Percentiles rank a stretch among this genome's conserved stretches.
phyloP scores from a whole-genome alignment of 345 rosid genomes.

The Pistacia atlantica region DNA sequence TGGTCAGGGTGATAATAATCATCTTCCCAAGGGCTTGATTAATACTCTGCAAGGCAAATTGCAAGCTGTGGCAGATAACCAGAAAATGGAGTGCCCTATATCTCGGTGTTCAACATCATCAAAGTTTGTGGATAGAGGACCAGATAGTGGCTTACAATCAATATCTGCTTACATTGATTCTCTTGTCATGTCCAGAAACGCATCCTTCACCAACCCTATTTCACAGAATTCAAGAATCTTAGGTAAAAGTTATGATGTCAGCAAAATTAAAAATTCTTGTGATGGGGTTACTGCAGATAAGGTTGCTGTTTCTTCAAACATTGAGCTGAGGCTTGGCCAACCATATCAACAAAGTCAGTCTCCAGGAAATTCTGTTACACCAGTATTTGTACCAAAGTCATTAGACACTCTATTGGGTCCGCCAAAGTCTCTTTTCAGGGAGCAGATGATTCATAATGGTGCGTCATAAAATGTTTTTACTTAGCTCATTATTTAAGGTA shows the following conservation, averaged over 20 bases:
- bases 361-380: conserved; percentile 31
- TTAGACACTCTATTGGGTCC: conserved; percentile 22
- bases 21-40: conserved; percentile 28
- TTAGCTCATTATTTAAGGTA: conserved; percentile 10
- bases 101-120: conserved; percentile 32
- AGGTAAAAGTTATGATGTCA: conserved; percentile 17
- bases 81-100: conserved; percentile 17
- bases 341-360: conserved; percentile 41
- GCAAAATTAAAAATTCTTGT: conserved; percentile 20
- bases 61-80: conserved; percentile 22
- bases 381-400: conserved; percentile 23
- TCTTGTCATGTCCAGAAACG: conserved; percentile 28
- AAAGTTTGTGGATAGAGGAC: conserved; percentile 31
- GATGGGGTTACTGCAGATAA: conserved; percentile 25
- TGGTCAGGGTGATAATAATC: conserved; percentile 23
- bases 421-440: conserved; percentile 24
- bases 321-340: conserved; percentile 59
- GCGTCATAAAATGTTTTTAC: conserved; percentile 23
- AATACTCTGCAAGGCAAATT: conserved; percentile 27
- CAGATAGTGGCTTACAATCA: conserved; percentile 29
- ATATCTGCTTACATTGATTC: conserved; percentile 27
- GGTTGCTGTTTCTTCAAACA: conserved; percentile 37
- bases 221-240: conserved; percentile 24
- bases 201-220: conserved; percentile 13
- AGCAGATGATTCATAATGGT: conserved; percentile 42